phyloP scores from a whole-genome alignment of 768 basidiomycete species.

The Lactifluus hygrophoroides region DNA sequence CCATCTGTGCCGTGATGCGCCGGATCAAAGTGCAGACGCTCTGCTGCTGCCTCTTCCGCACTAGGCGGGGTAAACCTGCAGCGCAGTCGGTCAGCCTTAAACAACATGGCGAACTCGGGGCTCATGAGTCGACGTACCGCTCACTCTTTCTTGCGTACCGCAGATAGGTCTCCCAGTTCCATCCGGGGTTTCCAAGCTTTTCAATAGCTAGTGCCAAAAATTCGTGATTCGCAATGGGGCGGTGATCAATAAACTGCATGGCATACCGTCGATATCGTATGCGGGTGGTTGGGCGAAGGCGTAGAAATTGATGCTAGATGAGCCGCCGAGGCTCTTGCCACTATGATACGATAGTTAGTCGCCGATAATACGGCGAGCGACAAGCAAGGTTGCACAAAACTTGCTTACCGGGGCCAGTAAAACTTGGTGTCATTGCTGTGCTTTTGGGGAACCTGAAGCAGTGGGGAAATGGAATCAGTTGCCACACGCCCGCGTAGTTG shows the following conservation, averaged over 20 bases:
- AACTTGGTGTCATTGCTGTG: slow-evolving; percentile 7
- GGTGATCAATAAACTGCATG: too few species aligned
- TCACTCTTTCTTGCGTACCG: slow-evolving; percentile 22
- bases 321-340: slow-evolving; percentile 20
- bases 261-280: slow-evolving; percentile 20
- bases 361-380: neutral
- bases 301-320: slow-evolving; percentile 20
- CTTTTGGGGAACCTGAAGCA: slow-evolving; percentile 17
- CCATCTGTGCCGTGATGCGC: slow-evolving; percentile 11
- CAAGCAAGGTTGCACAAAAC: neutral
- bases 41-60: neutral
- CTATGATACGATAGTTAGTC: neutral
- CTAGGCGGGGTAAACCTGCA: slow-evolving; percentile 3
- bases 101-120: neutral
- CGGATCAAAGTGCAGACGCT: slow-evolving; percentile 1
- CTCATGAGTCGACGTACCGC: neutral
- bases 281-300: slow-evolving; percentile 21
- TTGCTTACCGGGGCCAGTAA: slow-evolving; percentile 14
- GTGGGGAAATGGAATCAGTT: too few species aligned
- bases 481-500: neutral
- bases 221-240: neutral
- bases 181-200: slow-evolving; percentile 25
- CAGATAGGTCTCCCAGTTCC: slow-evolving; percentile 23
- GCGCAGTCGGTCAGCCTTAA: neutral
- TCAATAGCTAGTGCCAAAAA: slow-evolving; percentile 15